These are phyloP conservation scores for Talaromyces verruculosus DNA, from an alignment of 2,329 filamentous ascomycete genomes.

Conservation along the genomic window DNA sequence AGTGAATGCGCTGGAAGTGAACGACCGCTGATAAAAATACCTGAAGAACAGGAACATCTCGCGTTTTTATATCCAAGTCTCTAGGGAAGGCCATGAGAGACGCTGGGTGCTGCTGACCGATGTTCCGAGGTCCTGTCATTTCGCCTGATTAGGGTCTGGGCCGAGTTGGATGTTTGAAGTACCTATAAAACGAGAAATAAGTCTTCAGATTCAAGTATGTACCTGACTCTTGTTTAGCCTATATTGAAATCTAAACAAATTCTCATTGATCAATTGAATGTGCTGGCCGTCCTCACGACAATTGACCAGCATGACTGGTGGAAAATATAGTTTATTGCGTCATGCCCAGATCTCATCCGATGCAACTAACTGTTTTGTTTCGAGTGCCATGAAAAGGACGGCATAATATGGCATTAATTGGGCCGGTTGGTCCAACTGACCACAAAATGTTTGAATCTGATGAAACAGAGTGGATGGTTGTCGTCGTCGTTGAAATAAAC, in stretches of 20 bases:
- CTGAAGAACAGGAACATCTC: not conserved
- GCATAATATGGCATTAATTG: not conserved
- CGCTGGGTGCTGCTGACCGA: not conserved
- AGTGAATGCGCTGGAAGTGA: constrained; percentile 6
- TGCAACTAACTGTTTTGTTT: constrained; percentile 2
- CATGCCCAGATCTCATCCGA: not conserved
- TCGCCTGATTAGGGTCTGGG: not conserved
- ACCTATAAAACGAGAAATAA: not conserved
- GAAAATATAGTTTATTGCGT: not conserved
- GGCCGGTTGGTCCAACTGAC: not conserved
- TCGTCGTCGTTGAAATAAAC: not conserved
- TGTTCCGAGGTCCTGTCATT: constrained; percentile 16
- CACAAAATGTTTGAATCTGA: not conserved
- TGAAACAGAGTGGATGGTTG: constrained; percentile 2
- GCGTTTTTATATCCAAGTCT: not conserved
- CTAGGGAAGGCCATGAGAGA: not conserved
- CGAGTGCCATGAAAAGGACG: not conserved
- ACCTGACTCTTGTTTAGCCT: not conserved
- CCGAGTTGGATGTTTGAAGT: not conserved
- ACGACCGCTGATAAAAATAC: not conserved
- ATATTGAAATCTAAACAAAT: not conserved
- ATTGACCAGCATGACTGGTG: not conserved
- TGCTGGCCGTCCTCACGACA: not conserved
- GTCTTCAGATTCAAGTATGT: not conserved
- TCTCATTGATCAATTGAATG: not conserved